Evolutionary conservation across 768 basidiomycete species (phyloP).

Genomic region (Trametes maxima): DNA sequence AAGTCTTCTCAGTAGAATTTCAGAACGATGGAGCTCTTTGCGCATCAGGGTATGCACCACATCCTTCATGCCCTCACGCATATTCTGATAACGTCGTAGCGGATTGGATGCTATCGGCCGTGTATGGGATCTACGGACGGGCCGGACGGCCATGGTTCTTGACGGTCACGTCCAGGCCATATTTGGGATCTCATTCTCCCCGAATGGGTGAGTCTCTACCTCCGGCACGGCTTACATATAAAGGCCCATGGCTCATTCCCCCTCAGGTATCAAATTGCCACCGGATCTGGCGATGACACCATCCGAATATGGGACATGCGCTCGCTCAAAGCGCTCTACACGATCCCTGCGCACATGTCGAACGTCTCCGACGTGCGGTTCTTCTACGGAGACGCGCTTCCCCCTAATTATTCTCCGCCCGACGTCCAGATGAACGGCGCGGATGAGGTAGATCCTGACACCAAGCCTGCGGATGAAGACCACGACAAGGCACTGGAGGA

Average conservation of each 20-base stretch:
- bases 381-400: constrained; percentile 70
- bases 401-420: constrained; percentile 33
- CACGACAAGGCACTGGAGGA: constrained; percentile 54
- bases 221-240: background rate
- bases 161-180: constrained; percentile 97
- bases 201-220: constrained; percentile 70
- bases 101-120: constrained; percentile 96
- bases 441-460: constrained; percentile 36
- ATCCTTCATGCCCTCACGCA: background rate
- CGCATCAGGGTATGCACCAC: constrained; percentile 78
- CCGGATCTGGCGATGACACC: constrained; percentile 95
- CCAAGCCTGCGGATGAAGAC: constrained; percentile 18
- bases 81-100: constrained; percentile 42
- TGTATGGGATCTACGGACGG: constrained; percentile 96
- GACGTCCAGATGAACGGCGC: constrained; percentile 51
- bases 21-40: constrained; percentile 92
- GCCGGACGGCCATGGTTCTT: constrained; percentile 95
- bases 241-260: background rate
- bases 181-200: constrained; percentile 88
- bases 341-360: constrained; percentile 93
- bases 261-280: constrained; percentile 91
- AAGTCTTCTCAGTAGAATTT: constrained; percentile 95
- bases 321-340: constrained; percentile 88
- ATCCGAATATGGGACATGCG: constrained; percentile 99
- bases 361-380: constrained; percentile 96